Conservation (phyloP, 306 rosid species). For the Albizia julibrissin region DNA sequence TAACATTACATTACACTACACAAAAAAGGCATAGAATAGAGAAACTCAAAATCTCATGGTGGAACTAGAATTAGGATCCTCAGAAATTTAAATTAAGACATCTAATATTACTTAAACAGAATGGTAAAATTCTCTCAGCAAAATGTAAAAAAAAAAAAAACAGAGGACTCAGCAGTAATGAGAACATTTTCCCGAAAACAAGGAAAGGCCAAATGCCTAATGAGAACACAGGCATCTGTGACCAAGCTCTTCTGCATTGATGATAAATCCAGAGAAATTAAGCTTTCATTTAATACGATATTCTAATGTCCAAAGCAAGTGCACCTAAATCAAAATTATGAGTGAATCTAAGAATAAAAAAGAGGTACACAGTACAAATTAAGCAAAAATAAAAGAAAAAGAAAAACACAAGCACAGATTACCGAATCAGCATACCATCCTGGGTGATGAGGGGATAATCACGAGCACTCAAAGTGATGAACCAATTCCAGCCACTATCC, state of each 20-base stretch:
- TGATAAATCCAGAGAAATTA: not conserved
- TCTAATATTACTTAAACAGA: not conserved
- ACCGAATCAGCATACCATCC: conserved; percentile 75
- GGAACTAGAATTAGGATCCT: conserved; percentile 5
- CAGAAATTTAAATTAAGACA: not conserved
- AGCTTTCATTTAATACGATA: not conserved
- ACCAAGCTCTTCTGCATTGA: conserved; percentile 5
- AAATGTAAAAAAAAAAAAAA: not conserved
- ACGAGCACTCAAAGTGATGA: conserved; percentile 74
- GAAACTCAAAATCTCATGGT: not conserved
- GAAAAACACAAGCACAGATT: conserved; percentile 21
- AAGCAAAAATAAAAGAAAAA: conserved; percentile 9
- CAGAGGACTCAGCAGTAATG: not conserved
- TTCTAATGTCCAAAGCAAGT: not conserved
- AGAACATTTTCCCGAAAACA: not conserved
- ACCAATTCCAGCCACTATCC: conserved; percentile 92
- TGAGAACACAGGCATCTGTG: not conserved
- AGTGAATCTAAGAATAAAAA: not conserved
- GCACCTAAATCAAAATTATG: not conserved
- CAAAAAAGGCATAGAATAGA: not conserved
- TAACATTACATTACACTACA: not conserved
- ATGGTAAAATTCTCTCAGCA: conserved; percentile 2
- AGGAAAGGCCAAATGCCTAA: conserved; percentile 21
- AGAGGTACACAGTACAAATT: not conserved
- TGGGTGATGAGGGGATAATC: conserved; percentile 93